Conservation (phyloP, 2,329 filamentous ascomycete genomes). For the Fusarium irregulare region DNA sequence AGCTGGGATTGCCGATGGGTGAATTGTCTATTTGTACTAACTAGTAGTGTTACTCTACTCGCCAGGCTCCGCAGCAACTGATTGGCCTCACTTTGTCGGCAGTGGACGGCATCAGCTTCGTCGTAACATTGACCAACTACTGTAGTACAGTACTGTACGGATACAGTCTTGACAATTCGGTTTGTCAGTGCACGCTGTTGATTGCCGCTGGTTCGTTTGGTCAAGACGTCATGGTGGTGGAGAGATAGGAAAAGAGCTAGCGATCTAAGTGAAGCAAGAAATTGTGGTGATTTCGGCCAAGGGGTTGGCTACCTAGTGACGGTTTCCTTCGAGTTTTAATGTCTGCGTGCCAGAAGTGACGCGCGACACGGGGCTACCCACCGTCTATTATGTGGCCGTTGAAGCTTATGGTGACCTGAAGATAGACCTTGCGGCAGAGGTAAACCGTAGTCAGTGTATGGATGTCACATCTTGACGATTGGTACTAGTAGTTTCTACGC, state of each 20-base stretch:
- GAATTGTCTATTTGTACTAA: constrained; percentile 7
- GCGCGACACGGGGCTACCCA: constrained; percentile 30
- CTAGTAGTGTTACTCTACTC: constrained; percentile 5
- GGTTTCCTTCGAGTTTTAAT: background rate
- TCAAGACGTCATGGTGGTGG: constrained; percentile 9
- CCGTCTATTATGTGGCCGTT: constrained; percentile 20
- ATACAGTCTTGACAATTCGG: constrained; percentile 2
- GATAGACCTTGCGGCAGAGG: constrained; percentile 27
- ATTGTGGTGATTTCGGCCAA: background rate
- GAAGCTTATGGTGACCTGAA: constrained; percentile 19
- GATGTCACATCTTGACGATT: constrained; percentile 19
- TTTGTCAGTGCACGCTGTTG: background rate
- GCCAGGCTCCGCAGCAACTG: constrained; percentile 10
- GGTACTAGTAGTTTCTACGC: constrained; percentile 3
- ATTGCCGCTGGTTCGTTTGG: constrained; percentile 17
- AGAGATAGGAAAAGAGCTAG: constrained; percentile 8
- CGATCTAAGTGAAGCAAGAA: background rate
- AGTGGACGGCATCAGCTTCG: constrained; percentile 10
- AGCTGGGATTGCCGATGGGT: constrained; percentile 15
- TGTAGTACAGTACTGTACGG: background rate
- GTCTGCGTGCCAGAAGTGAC: constrained; percentile 1
- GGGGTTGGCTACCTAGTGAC: background rate
- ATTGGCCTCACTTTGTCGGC: constrained; percentile 26
- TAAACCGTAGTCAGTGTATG: constrained; percentile 8
- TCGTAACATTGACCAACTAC: background rate